Evolutionary conservation across 352 stramenopile species (phyloP).

Genomic region (Phytophthora crassamura): DNA sequence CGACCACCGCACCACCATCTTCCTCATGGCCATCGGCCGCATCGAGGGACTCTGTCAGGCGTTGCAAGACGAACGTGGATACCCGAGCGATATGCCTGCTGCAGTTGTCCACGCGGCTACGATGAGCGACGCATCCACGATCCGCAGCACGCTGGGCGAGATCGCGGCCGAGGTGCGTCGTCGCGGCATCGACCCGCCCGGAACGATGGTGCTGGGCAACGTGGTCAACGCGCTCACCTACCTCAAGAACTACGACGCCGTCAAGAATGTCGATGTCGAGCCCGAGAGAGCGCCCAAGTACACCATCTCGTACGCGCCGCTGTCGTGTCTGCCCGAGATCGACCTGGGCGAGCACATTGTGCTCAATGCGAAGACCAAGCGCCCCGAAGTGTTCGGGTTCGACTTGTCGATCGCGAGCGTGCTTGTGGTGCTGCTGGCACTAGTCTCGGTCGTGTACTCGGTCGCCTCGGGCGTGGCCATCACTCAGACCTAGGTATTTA

Average conservation of each 20-base stretch:
- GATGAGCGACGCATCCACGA: slow-evolving; percentile 87
- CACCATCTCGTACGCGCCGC: slow-evolving; percentile 70
- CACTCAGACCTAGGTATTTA: slow-evolving; percentile 29
- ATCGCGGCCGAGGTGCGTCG: slow-evolving; percentile 91
- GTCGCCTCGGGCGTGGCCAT: slow-evolving; percentile 25
- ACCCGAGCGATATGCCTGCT: slow-evolving; percentile 91
- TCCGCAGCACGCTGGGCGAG: slow-evolving; percentile 88
- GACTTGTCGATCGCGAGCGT: slow-evolving; percentile 29
- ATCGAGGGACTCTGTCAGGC: slow-evolving; percentile 88
- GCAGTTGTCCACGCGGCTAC: slow-evolving; percentile 95
- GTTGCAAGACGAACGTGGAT: slow-evolving; percentile 83
- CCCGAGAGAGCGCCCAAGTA: slow-evolving; percentile 47
- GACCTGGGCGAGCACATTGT: slow-evolving; percentile 72
- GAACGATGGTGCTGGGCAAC: slow-evolving; percentile 94
- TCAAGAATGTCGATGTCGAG: slow-evolving; percentile 34
- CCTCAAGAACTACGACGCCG: slow-evolving; percentile 69
- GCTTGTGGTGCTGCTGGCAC: slow-evolving; percentile 27
- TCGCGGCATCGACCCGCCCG: slow-evolving; percentile 89
- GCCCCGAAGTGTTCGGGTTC: slow-evolving; percentile 29
- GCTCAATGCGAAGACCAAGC: slow-evolving; percentile 45
- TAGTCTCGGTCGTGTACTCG: slow-evolving; percentile 37
- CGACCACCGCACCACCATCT: slow-evolving; percentile 95
- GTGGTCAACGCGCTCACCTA: slow-evolving; percentile 87
- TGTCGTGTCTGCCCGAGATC: slow-evolving; percentile 54
- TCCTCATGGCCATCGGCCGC: slow-evolving; percentile 97